phyloP scores from a whole-genome alignment of 1,284 basidiomycete species.

The Moesziomyces parantarcticus region DNA sequence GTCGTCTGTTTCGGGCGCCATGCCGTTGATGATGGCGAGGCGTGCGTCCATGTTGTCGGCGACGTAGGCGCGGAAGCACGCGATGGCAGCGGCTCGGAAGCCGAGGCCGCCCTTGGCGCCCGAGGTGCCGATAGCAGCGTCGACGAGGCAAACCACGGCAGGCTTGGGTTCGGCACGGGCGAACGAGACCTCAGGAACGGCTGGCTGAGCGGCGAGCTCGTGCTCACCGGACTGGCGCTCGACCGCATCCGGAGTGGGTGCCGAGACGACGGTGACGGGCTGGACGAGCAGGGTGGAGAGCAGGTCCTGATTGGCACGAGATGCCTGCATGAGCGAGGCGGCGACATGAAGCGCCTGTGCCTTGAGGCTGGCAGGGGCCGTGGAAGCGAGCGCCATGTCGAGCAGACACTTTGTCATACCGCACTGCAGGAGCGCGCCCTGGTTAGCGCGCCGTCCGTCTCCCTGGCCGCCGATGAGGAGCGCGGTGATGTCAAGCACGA shows the following conservation, averaged over 20 bases:
- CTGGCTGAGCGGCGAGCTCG: conserved; percentile 9
- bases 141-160: conserved; percentile 47
- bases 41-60: conserved; percentile 69
- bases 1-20: conserved; percentile 46
- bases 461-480: conserved; percentile 71
- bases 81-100: conserved; percentile 58
- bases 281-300: conserved; percentile 62
- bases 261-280: conserved; percentile 43
- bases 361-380: conserved; percentile 87
- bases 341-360: conserved; percentile 77
- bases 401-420: conserved; percentile 84
- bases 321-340: conserved; percentile 54
- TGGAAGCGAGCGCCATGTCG: conserved; percentile 88
- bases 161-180: conserved; percentile 44
- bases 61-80: conserved; percentile 62
- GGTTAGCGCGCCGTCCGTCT: conserved; percentile 71
- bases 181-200: conserved; percentile 18
- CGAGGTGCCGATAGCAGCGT: conserved; percentile 49
- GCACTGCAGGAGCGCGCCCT: conserved; percentile 71
- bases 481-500: conserved; percentile 82
- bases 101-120: conserved; percentile 50
- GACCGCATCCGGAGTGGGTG: conserved; percentile 7
- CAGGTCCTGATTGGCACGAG: conserved; percentile 71
- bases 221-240: conserved; percentile 6
- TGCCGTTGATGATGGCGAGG: conserved; percentile 72